phyloP scores from a whole-genome alignment of 495 filamentous ascomycete genomes.

The Penicillium tannophilum region DNA sequence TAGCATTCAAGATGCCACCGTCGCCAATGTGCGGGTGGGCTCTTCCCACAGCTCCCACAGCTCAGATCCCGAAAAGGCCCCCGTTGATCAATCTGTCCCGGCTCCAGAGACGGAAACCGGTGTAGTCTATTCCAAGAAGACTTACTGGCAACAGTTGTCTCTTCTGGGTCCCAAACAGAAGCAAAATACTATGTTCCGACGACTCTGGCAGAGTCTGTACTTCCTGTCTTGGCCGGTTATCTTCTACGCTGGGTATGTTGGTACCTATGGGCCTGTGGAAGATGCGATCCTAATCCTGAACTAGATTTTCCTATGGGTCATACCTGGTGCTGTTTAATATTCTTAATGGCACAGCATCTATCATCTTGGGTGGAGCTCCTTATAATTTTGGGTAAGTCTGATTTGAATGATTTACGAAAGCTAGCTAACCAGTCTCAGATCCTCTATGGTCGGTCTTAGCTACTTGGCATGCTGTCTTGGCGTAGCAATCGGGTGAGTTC shows the following conservation, averaged over 20 bases:
- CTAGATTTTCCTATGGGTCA: constrained; percentile 61
- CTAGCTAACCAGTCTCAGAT: constrained; percentile 25
- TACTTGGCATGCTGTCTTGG: constrained; percentile 63
- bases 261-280: neutral
- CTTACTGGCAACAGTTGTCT: constrained; percentile 58
- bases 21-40: constrained; percentile 13
- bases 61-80: constrained; percentile 27
- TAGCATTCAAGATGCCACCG: constrained; percentile 6
- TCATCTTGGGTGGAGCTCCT: constrained; percentile 57
- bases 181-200: constrained; percentile 53
- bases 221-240: constrained; percentile 62
- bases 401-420: neutral
- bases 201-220: constrained; percentile 41
- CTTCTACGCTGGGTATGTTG: constrained; percentile 58
- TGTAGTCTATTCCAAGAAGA: constrained; percentile 35
- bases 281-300: constrained; percentile 9
- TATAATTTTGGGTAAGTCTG: constrained; percentile 55
- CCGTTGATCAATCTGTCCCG: constrained; percentile 13
- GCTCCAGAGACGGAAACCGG: constrained; percentile 28
- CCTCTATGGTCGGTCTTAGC: constrained; percentile 63
- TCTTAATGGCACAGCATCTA: constrained; percentile 63
- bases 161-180: constrained; percentile 48
- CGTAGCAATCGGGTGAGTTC: constrained; percentile 47
- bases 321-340: constrained; percentile 69
- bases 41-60: constrained; percentile 18